Base-by-base conservation (phyloP, 2,329 filamentous ascomycete species). In the Periconia sp. region DNA sequence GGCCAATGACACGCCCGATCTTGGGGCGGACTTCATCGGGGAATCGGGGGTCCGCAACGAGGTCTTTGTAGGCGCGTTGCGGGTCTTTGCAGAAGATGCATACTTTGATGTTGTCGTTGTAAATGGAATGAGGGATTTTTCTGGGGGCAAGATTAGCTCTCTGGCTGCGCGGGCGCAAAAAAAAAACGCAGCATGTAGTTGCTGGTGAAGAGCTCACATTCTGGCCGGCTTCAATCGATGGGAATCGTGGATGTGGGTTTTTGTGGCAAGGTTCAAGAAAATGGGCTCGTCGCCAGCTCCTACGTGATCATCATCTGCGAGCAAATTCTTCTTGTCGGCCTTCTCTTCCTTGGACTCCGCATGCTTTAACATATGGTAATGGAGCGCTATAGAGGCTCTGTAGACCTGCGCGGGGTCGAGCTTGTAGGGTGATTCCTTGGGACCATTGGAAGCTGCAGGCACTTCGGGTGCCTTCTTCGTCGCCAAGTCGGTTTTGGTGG, bases 11-110 rank as follows among this genome's bases (percentile, higher is more conserved):
- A 1, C 82, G 77, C 49, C 74, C 73, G 47, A 84, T 77, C 48
- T 77, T 79, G 57, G 74, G 70, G 45, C 77, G 73, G 13, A 83
- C 68, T 15, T 78, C 74, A 1, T 74, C 64, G 23, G 83, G 78
- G 67, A 79, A 82, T 37, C 85, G 82, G 41, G 88, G 83, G 51
- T 88, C 85, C 48, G 85, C 87, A 59, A 97, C 82, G 44, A 95
- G 82, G 74, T 97, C 88, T 80, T 97, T 97, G 82, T 94, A 96
- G 50, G 85, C 83, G 60, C 92, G 86, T 81, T 96, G 92, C 1
- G 86, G 86, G 62, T 88, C 85, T 63, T 91, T 90, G 52, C 88
- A 91, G 74, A 96, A 95, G 56, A 97, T 81, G 77, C 92, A 97
- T 75, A 97, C 81, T 64, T 86, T 88, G 53, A 86, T 78, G 52